phyloP scores from a whole-genome alignment of 768 basidiomycete genomes.

The Rhodotorula sphaerocarpa region DNA sequence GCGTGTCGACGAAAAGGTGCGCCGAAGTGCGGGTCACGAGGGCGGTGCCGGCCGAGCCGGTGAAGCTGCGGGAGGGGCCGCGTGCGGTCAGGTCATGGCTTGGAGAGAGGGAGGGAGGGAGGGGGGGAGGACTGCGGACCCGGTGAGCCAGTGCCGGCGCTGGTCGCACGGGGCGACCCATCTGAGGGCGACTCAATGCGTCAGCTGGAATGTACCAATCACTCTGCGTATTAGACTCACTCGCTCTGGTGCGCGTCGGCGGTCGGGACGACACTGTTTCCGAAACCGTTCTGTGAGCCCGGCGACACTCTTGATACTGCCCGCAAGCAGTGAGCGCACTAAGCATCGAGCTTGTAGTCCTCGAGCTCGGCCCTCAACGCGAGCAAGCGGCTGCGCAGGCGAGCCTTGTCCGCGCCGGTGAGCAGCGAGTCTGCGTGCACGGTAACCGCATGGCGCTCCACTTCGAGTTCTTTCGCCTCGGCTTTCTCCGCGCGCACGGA shows the following conservation, averaged over 20 bases:
- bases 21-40: conserved; percentile 30
- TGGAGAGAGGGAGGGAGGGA: background rate
- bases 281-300: no score
- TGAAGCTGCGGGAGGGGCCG: conserved; percentile 30
- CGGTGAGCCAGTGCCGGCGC: conserved; percentile 23
- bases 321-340: background rate
- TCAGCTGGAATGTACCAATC: background rate
- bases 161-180: conserved; percentile 33
- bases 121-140: conserved; percentile 9
- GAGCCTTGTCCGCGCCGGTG: no score
- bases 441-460: background rate
- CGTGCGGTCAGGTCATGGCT: background rate
- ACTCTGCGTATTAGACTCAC: background rate
- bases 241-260: conserved; percentile 28
- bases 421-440: background rate
- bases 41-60: conserved; percentile 36
- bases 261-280: conserved; percentile 25
- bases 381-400: background rate
- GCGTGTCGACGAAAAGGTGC: conserved; percentile 36
- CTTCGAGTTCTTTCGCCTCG: background rate
- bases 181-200: background rate
- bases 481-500: background rate
- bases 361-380: background rate
- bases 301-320: no score
- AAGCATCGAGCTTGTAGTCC: background rate